phyloP scores from a whole-genome alignment of 75 land plant genomes.

The Ceratopteris richardii region DNA sequence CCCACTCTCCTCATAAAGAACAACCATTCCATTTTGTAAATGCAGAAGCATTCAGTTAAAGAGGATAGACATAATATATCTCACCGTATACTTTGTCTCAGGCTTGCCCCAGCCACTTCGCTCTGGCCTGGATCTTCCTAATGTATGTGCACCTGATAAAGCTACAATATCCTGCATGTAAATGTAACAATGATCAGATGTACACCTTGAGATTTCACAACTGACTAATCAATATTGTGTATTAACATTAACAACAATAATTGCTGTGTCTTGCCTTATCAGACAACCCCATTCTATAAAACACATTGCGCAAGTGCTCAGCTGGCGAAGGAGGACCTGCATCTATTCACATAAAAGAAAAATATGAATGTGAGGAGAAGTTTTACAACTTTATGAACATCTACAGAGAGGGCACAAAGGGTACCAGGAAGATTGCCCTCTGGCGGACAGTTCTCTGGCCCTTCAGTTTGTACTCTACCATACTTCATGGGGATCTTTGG shows the following conservation, averaged over 20 bases:
- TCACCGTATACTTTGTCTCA: slow-evolving; percentile 92
- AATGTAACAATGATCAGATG: no score
- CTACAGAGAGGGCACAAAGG: no score
- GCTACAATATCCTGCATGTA: slow-evolving; percentile 89
- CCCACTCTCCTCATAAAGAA: no score
- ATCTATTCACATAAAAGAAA: slow-evolving; percentile 28
- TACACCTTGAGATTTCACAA: background rate
- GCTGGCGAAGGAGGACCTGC: slow-evolving; percentile 98
- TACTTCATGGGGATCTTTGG: slow-evolving; percentile 92
- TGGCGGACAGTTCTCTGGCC: slow-evolving; percentile 77
- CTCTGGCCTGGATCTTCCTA: slow-evolving; percentile 94
- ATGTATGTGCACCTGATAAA: slow-evolving; percentile 94
- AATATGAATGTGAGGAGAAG: no score
- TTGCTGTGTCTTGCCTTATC: slow-evolving; percentile 68
- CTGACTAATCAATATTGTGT: background rate
- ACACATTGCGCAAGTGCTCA: slow-evolving; percentile 74
- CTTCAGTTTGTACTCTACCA: slow-evolving; percentile 74
- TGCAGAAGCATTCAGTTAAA: no score
- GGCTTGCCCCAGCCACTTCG: slow-evolving; percentile 98
- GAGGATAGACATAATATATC: background rate
- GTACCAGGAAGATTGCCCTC: slow-evolving; percentile 96
- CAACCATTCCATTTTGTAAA: no score
- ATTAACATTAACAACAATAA: background rate
- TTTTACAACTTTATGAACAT: no score
- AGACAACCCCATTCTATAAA: slow-evolving; percentile 91